These are phyloP conservation scores for Penicillium salamii DNA, from an alignment of 495 filamentous ascomycete species.

Conservation along the genomic window DNA sequence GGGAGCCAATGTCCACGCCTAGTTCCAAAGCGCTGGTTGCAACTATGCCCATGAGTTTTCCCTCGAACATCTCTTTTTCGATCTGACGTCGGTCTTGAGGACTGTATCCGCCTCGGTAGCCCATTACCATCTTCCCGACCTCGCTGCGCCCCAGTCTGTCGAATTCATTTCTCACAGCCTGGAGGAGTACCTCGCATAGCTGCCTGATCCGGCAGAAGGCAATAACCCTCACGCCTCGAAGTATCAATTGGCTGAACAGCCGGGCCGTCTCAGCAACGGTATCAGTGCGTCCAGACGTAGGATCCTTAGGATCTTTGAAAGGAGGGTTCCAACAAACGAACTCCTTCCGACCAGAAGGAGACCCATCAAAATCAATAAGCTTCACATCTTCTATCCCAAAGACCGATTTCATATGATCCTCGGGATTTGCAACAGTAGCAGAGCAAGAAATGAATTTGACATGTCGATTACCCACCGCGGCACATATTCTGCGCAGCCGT, in stretches of 20 bases:
- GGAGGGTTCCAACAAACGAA: slow-evolving; percentile 99
- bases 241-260: slow-evolving; percentile 84
- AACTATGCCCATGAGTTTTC: slow-evolving; percentile 87
- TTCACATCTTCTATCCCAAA: slow-evolving; percentile 83
- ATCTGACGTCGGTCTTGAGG: slow-evolving; percentile 88
- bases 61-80: slow-evolving; percentile 96
- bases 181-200: slow-evolving; percentile 81
- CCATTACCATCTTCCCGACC: slow-evolving; percentile 80
- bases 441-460: slow-evolving; percentile 97
- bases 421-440: slow-evolving; percentile 92
- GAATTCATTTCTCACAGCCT: slow-evolving; percentile 76
- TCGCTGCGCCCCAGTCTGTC: slow-evolving; percentile 67
- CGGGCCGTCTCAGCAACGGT: slow-evolving; percentile 79
- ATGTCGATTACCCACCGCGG: slow-evolving; percentile 82
- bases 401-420: slow-evolving; percentile 86
- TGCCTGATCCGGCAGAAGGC: slow-evolving; percentile 87
- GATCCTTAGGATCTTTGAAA: slow-evolving; percentile 85
- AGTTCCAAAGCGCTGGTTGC: slow-evolving; percentile 92
- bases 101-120: slow-evolving; percentile 94
- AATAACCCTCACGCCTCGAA: slow-evolving; percentile 89
- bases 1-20: slow-evolving; percentile 90
- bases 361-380: slow-evolving; percentile 87
- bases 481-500: slow-evolving; percentile 81
- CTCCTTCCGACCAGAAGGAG: slow-evolving; percentile 89
- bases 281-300: slow-evolving; percentile 80